Base-by-base conservation (phyloP, 176 grass and related monocot species). In the Secale cereale region DNA sequence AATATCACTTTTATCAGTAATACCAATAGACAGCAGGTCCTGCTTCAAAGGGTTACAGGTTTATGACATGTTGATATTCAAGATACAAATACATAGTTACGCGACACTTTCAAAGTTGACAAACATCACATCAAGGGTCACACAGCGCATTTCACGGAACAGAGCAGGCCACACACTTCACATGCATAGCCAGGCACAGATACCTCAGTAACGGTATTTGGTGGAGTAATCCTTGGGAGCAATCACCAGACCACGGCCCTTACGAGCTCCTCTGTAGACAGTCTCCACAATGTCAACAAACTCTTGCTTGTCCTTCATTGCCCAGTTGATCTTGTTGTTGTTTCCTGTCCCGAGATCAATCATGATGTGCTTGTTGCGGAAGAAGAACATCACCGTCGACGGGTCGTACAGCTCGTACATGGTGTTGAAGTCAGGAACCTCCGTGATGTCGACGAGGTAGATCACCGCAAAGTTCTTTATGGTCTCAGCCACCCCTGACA, bases 361-460 rank as follows among this genome's bases (percentile, higher is more conserved):
- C 97, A 99, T 99, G 74, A 98, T 98, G 36, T 94, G 93, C 74
- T 99, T 98, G 89, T 95, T 98, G 31, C 97, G 79, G 81, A 98
- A 98, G 74, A 98, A 98, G 83, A 98, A 95, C 97, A 99, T 99
- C 57, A 96, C 88, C 0, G 91, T 98, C 2, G 93, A 98, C 0
- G 93, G 93, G 65, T 95, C 95, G 7, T 98, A 98, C 33, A 98
- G 81, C 80, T 98, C 95, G 2, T 98, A 98, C 95, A 98, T 95
- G 41, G 91, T 92, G 78, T 93, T 98, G 61, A 98, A 98, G 79
- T 95, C 93, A 2, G 92, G 95, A 66, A 98, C 85, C 76, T 98
- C 93, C 0, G 91, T 98, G 35, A 98, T 98, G 74, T 98, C 95
- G 1, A 95, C 93, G 0, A 98, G 85, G 85, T 93, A 93, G 70